Conservation (phyloP, 305 asterid species). For the Rubia occidens region DNA sequence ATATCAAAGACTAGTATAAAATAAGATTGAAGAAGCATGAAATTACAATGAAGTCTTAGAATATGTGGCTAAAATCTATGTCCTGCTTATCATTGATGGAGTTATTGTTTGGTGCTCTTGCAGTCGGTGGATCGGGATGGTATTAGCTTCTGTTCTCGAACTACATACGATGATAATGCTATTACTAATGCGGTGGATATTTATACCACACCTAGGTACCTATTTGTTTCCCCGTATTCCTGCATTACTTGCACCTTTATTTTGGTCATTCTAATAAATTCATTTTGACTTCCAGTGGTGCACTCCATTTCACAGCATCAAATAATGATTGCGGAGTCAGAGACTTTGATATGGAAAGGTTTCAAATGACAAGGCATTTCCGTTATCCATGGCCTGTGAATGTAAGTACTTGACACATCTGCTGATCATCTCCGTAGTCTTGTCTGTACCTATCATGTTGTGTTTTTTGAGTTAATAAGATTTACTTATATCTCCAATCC, state of each 20-base stretch:
- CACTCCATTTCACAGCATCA: slow-evolving; percentile 76
- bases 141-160: slow-evolving; percentile 73
- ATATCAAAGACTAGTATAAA: slow-evolving; percentile 20
- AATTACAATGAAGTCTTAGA: background rate
- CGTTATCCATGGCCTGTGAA: slow-evolving; percentile 85
- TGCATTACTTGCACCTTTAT: background rate
- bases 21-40: slow-evolving; percentile 28
- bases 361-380: slow-evolving; percentile 59
- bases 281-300: slow-evolving; percentile 54
- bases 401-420: slow-evolving; percentile 34
- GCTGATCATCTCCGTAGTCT: background rate
- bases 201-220: slow-evolving; percentile 60
- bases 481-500: background rate
- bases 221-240: slow-evolving; percentile 1
- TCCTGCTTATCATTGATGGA: background rate
- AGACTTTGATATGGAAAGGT: slow-evolving; percentile 80
- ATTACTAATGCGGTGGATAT: slow-evolving; percentile 92
- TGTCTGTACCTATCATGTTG: background rate
- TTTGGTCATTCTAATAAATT: slow-evolving; percentile 1
- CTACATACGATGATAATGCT: slow-evolving; percentile 91
- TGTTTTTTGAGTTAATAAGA: background rate
- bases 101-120: background rate
- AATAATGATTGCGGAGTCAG: slow-evolving; percentile 80
- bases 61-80: background rate
- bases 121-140: slow-evolving; percentile 86